Evolutionary conservation across 805 yeast genomes (phyloP).

Genomic region (Starmerella lactis-condensi): DNA sequence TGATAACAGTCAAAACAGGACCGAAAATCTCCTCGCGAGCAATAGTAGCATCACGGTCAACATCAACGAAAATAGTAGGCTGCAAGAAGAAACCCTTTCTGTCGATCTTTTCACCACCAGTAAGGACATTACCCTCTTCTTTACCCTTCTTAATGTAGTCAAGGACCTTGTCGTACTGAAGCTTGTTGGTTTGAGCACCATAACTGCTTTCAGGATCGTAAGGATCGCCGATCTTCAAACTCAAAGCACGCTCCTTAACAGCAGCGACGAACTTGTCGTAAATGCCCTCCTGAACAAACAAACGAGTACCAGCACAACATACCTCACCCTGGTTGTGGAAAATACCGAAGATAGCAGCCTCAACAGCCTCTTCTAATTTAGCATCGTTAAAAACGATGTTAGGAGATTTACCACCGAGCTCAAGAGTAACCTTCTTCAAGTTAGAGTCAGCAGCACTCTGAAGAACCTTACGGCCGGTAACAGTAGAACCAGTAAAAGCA

Average conservation of each 20-base stretch:
- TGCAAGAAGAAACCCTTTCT: slow-evolving; percentile 46
- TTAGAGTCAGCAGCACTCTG: slow-evolving; percentile 43
- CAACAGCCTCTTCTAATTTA: slow-evolving; percentile 54
- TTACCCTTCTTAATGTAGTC: slow-evolving; percentile 58
- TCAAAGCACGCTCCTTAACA: slow-evolving; percentile 35
- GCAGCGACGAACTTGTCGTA: slow-evolving; percentile 53
- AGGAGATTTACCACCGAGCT: slow-evolving; percentile 93
- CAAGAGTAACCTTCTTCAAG: slow-evolving; percentile 77
- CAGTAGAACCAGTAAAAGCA: slow-evolving; percentile 89
- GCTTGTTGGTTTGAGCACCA: slow-evolving; percentile 76
- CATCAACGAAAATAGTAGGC: slow-evolving; percentile 64
- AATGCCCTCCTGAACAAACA: slow-evolving; percentile 66
- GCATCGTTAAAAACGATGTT: slow-evolving; percentile 76
- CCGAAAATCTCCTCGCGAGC: slow-evolving; percentile 76
- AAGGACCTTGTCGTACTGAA: slow-evolving; percentile 59
- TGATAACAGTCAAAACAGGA: slow-evolving; percentile 57
- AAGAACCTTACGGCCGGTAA: slow-evolving; percentile 67
- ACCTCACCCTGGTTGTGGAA: slow-evolving; percentile 91
- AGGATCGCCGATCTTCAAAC: slow-evolving; percentile 54
- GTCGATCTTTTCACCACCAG: slow-evolving; percentile 49
- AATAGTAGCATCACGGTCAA: slow-evolving; percentile 42
- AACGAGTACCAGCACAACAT: slow-evolving; percentile 85
- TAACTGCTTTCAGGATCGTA: slow-evolving; percentile 55
- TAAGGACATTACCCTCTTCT: slow-evolving; percentile 54
- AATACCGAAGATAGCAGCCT: slow-evolving; percentile 58